Conservation (phyloP, 164 flowering plant genomes). For the Nymphaea colorata region DNA sequence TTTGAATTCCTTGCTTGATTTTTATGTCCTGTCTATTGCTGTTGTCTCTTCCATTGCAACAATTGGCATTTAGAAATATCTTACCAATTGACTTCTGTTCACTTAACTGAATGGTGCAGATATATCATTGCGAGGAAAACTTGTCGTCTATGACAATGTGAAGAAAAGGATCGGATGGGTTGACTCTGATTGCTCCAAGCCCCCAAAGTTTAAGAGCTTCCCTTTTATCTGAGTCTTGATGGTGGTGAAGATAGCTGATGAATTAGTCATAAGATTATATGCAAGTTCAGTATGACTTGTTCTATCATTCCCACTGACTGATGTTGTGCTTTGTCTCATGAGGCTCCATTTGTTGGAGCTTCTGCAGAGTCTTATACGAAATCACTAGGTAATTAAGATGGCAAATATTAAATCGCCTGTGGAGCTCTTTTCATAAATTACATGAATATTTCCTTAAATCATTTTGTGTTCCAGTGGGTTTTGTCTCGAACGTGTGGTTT, state of each 20-base stretch:
- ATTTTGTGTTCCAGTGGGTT: too few species aligned
- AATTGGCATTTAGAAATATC: too few species aligned
- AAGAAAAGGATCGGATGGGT: slow-evolving; percentile 62
- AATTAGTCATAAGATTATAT: background rate
- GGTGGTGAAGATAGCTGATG: background rate
- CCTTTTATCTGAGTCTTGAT: slow-evolving; percentile 11
- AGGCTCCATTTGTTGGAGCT: too few species aligned
- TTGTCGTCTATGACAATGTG: slow-evolving; percentile 59
- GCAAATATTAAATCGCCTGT: too few species aligned
- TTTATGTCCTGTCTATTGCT: background rate
- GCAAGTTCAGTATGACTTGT: background rate
- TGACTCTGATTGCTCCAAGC: slow-evolving; percentile 39
- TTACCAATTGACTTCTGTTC: background rate
- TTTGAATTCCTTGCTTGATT: background rate
- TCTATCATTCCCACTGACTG: too few species aligned
- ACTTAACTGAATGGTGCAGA: slow-evolving; percentile 25
- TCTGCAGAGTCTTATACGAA: too few species aligned
- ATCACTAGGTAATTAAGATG: too few species aligned
- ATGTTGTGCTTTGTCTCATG: too few species aligned
- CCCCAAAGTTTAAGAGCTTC: slow-evolving; percentile 20
- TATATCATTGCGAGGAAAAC: slow-evolving; percentile 44
- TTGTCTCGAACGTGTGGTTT: too few species aligned
- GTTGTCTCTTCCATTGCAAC: background rate
- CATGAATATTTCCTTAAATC: too few species aligned
- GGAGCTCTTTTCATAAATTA: too few species aligned